phyloP scores from a whole-genome alignment of 306 rosid species.

The Arachis stenosperma region DNA sequence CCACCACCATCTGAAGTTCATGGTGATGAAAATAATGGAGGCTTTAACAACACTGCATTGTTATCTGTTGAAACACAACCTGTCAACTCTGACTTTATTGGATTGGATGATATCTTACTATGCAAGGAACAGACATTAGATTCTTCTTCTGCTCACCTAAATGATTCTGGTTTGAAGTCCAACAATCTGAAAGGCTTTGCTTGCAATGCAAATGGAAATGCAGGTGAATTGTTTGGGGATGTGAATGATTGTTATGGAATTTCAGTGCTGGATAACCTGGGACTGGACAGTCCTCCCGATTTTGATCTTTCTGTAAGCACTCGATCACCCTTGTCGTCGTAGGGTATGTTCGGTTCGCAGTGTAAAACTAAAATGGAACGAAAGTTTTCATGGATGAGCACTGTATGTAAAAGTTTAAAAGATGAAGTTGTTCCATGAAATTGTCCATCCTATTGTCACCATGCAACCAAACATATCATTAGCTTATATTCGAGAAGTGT shows the following conservation, averaged over 20 bases:
- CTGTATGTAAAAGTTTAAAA: too few relatives aligned
- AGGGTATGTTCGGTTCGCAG: too few relatives aligned
- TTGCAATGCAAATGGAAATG: conserved; percentile 7
- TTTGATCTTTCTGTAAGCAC: conserved; percentile 68
- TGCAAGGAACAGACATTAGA: conserved; percentile 59
- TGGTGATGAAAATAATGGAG: conserved; percentile 28
- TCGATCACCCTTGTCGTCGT: background rate
- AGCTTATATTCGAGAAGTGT: too few relatives aligned
- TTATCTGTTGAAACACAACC: conserved; percentile 76
- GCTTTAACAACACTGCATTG: conserved; percentile 43
- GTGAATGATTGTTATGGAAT: conserved; percentile 47
- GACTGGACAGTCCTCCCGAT: conserved; percentile 69
- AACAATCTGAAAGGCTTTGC: conserved; percentile 27
- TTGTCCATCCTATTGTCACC: too few relatives aligned
- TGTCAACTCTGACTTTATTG: conserved; percentile 39
- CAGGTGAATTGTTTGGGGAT: conserved; percentile 17
- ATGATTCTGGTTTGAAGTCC: conserved; percentile 38
- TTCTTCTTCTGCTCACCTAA: conserved; percentile 26
- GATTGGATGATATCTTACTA: conserved; percentile 51
- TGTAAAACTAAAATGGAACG: too few relatives aligned
- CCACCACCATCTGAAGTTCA: conserved; percentile 40
- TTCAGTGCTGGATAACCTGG: conserved; percentile 55
- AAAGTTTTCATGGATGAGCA: too few relatives aligned
- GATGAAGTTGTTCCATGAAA: too few relatives aligned
- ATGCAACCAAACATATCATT: too few relatives aligned